These are phyloP conservation scores for Neopestalotiopsis clavispora DNA, from an alignment of 2,329 filamentous ascomycete species.

Conservation along the genomic window DNA sequence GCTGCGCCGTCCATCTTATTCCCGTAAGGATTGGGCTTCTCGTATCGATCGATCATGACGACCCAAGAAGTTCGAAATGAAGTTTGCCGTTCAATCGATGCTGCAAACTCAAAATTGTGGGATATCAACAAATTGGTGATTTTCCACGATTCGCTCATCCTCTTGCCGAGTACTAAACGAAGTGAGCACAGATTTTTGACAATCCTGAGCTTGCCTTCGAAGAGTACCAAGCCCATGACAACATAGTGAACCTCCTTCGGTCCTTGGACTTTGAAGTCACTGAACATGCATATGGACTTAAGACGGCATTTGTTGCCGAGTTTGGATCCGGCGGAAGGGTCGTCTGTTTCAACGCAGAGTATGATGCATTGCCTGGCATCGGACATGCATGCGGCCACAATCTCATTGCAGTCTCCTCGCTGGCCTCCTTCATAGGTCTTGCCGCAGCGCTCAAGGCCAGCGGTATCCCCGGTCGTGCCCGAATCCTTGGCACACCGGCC, in stretches of 20 bases:
- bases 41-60: too few species aligned
- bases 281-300: slow-evolving; percentile 54
- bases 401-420: slow-evolving; percentile 45
- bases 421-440: slow-evolving; percentile 45
- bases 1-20: too few species aligned
- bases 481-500: slow-evolving; percentile 47
- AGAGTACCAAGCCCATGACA: slow-evolving; percentile 54
- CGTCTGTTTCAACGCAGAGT: slow-evolving; percentile 47
- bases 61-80: too few species aligned
- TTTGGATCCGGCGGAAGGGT: slow-evolving; percentile 46
- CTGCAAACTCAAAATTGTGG: too few species aligned
- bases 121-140: too few species aligned
- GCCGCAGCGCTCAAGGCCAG: slow-evolving; percentile 37
- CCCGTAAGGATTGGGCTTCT: too few species aligned
- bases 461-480: slow-evolving; percentile 38
- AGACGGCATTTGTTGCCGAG: slow-evolving; percentile 55
- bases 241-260: slow-evolving; percentile 49
- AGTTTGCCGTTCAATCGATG: too few species aligned
- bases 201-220: neutral
- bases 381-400: slow-evolving; percentile 53
- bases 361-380: slow-evolving; percentile 30
- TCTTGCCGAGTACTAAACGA: too few species aligned
- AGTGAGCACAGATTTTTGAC: too few species aligned
- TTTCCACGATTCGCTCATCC: too few species aligned
- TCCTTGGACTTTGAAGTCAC: slow-evolving; percentile 50